phyloP scores from a whole-genome alignment of 768 basidiomycete species.

The Asterophora lycoperdoides region DNA sequence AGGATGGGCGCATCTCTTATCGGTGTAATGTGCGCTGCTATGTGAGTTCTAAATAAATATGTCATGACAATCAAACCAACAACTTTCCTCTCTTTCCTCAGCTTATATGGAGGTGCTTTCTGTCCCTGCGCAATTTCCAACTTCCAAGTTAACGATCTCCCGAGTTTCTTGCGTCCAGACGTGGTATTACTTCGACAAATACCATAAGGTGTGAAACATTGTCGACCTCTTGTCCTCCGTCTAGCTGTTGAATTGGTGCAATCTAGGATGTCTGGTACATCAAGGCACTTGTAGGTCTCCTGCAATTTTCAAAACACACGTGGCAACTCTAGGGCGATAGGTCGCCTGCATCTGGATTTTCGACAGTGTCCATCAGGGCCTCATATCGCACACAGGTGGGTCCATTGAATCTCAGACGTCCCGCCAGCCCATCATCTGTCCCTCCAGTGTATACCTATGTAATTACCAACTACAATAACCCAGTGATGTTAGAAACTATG shows the following conservation, averaged over 20 bases:
- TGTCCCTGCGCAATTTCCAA: not conserved
- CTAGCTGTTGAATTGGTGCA: conserved; percentile 6
- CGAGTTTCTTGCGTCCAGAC: conserved; percentile 54
- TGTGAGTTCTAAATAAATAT: conserved; percentile 27
- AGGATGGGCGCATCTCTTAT: conserved; percentile 51
- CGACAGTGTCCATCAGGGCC: conserved; percentile 48
- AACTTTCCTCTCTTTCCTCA: conserved; percentile 15
- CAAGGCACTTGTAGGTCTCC: conserved; percentile 39
- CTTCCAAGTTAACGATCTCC: conserved; percentile 1
- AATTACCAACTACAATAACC: conserved; percentile 47
- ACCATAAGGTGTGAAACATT: conserved; percentile 30
- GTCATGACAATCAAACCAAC: not conserved
- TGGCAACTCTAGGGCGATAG: conserved; percentile 20
- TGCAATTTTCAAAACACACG: not conserved
- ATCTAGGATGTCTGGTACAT: conserved; percentile 47
- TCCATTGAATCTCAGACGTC: not conserved
- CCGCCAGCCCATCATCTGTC: not conserved
- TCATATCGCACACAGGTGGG: conserved; percentile 52
- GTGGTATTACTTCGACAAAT: conserved; percentile 51
- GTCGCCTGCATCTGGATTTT: conserved; percentile 46
- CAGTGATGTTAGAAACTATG: conserved; percentile 32
- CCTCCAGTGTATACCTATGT: conserved; percentile 48
- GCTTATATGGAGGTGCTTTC: conserved; percentile 50
- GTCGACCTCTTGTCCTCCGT: not conserved
- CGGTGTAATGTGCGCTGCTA: conserved; percentile 44